Conservation (phyloP, 495 filamentous ascomycete genomes). For the Hypoxylon intermedium region DNA sequence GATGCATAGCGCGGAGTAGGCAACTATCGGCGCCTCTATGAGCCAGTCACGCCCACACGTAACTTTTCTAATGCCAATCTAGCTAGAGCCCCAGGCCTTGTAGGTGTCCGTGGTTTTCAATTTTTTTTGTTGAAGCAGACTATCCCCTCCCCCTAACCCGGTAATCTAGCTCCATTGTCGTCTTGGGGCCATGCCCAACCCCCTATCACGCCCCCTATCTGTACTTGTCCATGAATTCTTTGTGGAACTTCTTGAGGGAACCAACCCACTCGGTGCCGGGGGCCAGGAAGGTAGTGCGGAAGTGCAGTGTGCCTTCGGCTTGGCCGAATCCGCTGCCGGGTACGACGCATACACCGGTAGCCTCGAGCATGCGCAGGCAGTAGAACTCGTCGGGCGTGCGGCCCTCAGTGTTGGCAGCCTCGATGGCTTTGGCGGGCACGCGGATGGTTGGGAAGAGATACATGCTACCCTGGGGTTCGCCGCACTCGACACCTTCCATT, state of each 20-base stretch:
- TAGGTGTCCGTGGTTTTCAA: background rate
- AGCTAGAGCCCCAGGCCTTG: background rate
- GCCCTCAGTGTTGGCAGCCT: slow-evolving; percentile 74
- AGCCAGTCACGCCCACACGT: background rate
- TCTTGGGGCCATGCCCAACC: no score
- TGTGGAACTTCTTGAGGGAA: slow-evolving; percentile 86
- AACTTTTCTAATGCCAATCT: background rate
- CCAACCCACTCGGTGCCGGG: slow-evolving; percentile 96
- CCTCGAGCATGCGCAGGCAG: slow-evolving; percentile 85
- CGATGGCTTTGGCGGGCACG: slow-evolving; percentile 74
- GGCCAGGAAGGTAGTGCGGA: slow-evolving; percentile 95
- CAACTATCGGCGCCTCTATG: background rate
- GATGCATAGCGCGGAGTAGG: slow-evolving; percentile 12
- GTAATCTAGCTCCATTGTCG: no score
- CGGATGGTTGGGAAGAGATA: slow-evolving; percentile 97
- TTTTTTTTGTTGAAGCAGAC: background rate
- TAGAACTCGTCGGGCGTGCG: slow-evolving; percentile 91
- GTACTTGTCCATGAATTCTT: slow-evolving; percentile 88
- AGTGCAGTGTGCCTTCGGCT: slow-evolving; percentile 88
- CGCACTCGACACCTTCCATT: slow-evolving; percentile 95
- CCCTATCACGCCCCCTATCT: no score
- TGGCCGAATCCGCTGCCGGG: slow-evolving; percentile 94
- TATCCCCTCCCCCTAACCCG: no score
- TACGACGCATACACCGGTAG: slow-evolving; percentile 94
- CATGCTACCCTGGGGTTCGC: slow-evolving; percentile 89